phyloP scores from a whole-genome alignment of 495 filamentous ascomycete genomes.

The Cudoniella acicularis region DNA sequence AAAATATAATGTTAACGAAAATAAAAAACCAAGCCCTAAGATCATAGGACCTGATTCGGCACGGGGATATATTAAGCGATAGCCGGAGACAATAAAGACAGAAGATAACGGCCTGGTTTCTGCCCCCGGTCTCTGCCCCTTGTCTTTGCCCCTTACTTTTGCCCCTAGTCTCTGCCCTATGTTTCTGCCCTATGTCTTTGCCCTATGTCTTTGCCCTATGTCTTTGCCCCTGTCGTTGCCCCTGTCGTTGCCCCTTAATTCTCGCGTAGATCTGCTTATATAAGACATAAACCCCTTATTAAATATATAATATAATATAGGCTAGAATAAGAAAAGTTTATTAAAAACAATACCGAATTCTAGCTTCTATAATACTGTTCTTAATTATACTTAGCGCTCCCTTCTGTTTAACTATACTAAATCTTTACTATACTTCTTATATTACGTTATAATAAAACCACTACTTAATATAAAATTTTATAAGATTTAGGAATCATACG shows the following conservation, averaged over 20 bases:
- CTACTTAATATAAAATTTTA: neutral
- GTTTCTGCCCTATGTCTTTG: neutral
- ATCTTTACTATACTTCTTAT: neutral
- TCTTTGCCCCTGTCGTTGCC: neutral
- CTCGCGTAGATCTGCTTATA: neutral
- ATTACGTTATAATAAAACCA: neutral
- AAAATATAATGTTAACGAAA: neutral
- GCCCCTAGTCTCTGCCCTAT: neutral
- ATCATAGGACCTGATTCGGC: neutral
- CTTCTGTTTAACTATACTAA: neutral
- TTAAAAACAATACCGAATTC: neutral
- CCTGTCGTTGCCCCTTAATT: neutral
- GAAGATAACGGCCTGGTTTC: neutral
- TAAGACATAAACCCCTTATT: neutral
- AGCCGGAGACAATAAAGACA: neutral
- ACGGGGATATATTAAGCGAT: neutral
- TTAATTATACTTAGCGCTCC: neutral
- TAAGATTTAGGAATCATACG: neutral
- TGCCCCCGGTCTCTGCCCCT: neutral
- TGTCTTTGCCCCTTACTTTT: neutral
- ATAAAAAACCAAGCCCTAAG: neutral
- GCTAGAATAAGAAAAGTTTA: neutral
- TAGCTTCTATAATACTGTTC: neutral
- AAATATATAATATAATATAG: neutral
- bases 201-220: neutral